Base-by-base conservation (phyloP, 75 land plant species). In the Sequoiadendron giganteum region DNA sequence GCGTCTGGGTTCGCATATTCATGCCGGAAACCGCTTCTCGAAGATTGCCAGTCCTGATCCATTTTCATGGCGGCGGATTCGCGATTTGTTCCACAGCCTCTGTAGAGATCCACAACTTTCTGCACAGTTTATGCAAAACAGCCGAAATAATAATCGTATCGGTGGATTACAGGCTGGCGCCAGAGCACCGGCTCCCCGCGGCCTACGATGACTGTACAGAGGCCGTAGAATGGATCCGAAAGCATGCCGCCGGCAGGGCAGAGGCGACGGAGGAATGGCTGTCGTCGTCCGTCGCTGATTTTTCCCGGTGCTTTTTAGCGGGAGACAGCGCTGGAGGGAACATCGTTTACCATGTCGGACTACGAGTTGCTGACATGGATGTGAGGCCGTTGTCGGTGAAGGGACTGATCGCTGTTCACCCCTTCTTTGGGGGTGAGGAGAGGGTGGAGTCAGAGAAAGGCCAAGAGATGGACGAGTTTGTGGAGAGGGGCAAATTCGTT, bases 41-140 rank as follows among this genome's bases (percentile, higher is more conserved):
- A 9, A 42, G 36, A 86, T 86, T 93, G 68, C 97, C 97, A 10
- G 56, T 96, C 52, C 61, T 96, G 25, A 38, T 96, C 85, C 91
- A 95, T 85, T 87, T 91, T 88, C 97, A 96, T 47, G 97, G 97
- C 36, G 96, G 96, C 47, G 95, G 90, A 18, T 95, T 96, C 84
- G 72, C 30, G 42, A 28, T 87, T 54, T 43, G 79, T 5, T 90
- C 94, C 3, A 88, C 97, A 48, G 88, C 91, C 88, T 72, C 42
- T n/a, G 43, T 84, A 4, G 0, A 16, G 4, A 88, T 89, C 85
- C 90, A 92, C 85, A 34, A n/a, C 43, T 91, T 68, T 86, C 81
- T 89, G 58, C 88, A 89, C 34, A 54, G 68, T 87, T 28, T 86
- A 70, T 32, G 58, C 90, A 32, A 19, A 84, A 11, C 65, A 28